These are phyloP conservation scores for Monosporascus sp. DNA, from an alignment of 2,329 filamentous ascomycete genomes.

Conservation along the genomic window DNA sequence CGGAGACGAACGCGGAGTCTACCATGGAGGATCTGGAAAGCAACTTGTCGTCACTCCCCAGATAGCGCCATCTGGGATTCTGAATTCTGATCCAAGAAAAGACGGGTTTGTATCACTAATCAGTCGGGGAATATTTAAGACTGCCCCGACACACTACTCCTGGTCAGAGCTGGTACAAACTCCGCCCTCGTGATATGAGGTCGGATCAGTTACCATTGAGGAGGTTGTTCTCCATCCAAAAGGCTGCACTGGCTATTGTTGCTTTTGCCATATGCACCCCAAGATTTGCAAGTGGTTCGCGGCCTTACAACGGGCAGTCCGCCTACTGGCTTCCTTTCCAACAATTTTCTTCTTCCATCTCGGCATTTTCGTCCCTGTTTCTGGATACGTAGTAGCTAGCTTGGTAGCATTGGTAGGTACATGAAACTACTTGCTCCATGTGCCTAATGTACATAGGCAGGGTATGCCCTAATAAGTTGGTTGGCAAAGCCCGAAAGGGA, in stretches of 20 bases:
- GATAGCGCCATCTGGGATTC: neutral
- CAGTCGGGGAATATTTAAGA: too few species aligned
- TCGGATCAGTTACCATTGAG: too few species aligned
- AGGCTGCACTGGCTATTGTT: neutral
- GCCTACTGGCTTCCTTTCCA: neutral
- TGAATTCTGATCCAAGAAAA: neutral
- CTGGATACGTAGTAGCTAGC: neutral
- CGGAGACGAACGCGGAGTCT: neutral
- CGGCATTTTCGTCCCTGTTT: neutral
- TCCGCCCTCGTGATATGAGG: too few species aligned
- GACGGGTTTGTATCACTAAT: too few species aligned
- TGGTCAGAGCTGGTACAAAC: too few species aligned
- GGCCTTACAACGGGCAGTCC: neutral
- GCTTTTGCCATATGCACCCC: neutral
- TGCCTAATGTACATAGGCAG: too few species aligned
- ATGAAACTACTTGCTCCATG: neutral
- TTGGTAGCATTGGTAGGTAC: neutral
- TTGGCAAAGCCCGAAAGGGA: too few species aligned
- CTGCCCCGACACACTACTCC: too few species aligned
- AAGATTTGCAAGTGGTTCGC: neutral
- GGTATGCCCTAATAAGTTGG: too few species aligned
- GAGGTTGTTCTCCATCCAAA: too few species aligned
- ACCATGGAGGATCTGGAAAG: neutral
- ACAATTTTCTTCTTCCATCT: neutral
- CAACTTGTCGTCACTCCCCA: neutral